These are phyloP conservation scores for Stemphylium beticola DNA, from an alignment of 2,329 filamentous ascomycete genomes.

Conservation along the genomic window DNA sequence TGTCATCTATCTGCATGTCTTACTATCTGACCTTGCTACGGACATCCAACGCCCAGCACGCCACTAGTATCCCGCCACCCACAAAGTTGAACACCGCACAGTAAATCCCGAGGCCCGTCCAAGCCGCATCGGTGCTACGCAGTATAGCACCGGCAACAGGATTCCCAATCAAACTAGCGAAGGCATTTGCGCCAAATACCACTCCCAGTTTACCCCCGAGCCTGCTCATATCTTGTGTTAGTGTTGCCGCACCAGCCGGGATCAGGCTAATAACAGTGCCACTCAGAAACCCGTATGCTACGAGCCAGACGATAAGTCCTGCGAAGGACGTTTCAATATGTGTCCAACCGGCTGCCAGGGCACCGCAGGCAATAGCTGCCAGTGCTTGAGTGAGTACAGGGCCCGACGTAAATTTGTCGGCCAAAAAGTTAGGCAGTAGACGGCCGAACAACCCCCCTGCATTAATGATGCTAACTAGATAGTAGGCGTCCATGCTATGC, in stretches of 20 bases:
- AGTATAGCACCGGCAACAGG: conserved; percentile 31
- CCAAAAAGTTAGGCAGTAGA: conserved; percentile 58
- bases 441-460: conserved; percentile 46
- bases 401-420: conserved; percentile 56
- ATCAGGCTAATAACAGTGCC: conserved; percentile 26
- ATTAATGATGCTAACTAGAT: conserved; percentile 22
- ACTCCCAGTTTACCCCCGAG: conserved; percentile 30
- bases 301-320: conserved; percentile 20
- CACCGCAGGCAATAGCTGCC: conserved; percentile 55
- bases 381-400: conserved; percentile 55
- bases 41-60: conserved; percentile 6
- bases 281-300: conserved; percentile 24
- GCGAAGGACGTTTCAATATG: conserved; percentile 17
- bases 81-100: conserved; percentile 16
- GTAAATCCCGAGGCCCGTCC: conserved; percentile 16
- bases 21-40: neutral
- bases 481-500: conserved; percentile 11
- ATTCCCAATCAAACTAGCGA: conserved; percentile 30
- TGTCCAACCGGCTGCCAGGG: conserved; percentile 49
- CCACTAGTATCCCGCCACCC: conserved; percentile 11
- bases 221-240: conserved; percentile 27
- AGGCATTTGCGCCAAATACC: conserved; percentile 27
- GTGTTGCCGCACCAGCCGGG: conserved; percentile 19
- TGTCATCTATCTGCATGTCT: neutral
- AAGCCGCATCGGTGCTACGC: conserved; percentile 3